These are phyloP conservation scores for Colletotrichum chrysophilum DNA, from an alignment of 2,329 filamentous ascomycete genomes.

Conservation along the genomic window DNA sequence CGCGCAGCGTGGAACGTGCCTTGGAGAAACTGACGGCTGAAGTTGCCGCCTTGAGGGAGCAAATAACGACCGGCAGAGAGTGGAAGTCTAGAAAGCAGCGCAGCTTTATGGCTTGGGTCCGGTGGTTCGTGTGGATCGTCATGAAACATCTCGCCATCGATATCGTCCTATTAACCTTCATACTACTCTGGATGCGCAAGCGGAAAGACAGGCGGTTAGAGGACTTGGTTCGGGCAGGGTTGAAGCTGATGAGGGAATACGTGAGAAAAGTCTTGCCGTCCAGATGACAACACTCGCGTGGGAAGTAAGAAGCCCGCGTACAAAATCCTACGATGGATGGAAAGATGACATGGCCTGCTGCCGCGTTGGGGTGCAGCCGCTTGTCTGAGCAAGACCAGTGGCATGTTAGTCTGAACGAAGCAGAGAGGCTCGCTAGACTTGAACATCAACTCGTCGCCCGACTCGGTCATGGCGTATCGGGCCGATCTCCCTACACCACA, in stretches of 20 bases:
- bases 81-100: conserved; percentile 70
- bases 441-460: not conserved
- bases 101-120: conserved; percentile 71
- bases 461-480: not conserved
- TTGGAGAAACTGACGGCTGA: conserved; percentile 91
- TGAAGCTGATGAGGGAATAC: conserved; percentile 64
- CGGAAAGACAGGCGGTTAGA: conserved; percentile 75
- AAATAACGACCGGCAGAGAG: conserved; percentile 79
- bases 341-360: not conserved
- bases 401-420: not conserved
- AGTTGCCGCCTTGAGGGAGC: conserved; percentile 88
- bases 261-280: conserved; percentile 63
- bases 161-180: conserved; percentile 65
- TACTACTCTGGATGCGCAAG: conserved; percentile 75
- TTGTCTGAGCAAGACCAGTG: not conserved
- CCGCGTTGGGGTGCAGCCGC: not conserved
- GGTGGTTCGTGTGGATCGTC: conserved; percentile 72
- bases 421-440: not conserved
- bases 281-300: conserved; percentile 43
- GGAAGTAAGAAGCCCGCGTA: not conserved
- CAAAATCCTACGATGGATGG: not conserved
- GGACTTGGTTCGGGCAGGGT: conserved; percentile 71
- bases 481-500: not conserved
- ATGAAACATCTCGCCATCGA: conserved; percentile 80
- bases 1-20: conserved; percentile 81